Evolutionary conservation across 805 yeast genomes (phyloP).

Genomic region (Barnettozyma sucrosica): DNA sequence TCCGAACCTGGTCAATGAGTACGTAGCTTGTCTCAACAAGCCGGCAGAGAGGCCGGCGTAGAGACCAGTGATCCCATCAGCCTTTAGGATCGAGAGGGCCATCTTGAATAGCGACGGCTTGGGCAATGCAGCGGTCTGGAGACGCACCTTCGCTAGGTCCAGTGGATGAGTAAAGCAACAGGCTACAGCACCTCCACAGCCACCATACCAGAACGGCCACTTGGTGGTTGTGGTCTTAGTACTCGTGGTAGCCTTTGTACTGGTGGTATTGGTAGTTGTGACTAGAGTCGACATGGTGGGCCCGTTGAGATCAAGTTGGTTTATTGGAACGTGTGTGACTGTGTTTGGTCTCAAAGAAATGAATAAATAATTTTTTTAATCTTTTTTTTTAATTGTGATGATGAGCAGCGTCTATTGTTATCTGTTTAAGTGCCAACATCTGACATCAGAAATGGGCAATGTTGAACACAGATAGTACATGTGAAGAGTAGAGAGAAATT

Average conservation of each 20-base stretch:
- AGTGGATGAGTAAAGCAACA: constrained; percentile 73
- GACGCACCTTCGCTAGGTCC: constrained; percentile 80
- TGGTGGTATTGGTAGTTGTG: neutral
- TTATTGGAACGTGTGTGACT: neutral
- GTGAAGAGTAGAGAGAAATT: no score
- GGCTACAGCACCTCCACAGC: constrained; percentile 64
- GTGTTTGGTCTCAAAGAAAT: no score
- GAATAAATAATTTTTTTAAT: no score
- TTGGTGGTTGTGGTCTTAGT: constrained; percentile 18
- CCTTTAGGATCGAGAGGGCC: constrained; percentile 50
- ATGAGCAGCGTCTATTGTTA: no score
- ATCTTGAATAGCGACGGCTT: constrained; percentile 60
- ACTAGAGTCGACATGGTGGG: neutral
- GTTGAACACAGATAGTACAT: no score
- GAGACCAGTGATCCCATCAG: constrained; percentile 64
- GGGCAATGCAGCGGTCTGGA: constrained; percentile 69
- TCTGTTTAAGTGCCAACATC: no score
- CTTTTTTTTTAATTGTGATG: no score
- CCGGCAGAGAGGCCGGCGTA: constrained; percentile 83
- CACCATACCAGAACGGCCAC: constrained; percentile 58
- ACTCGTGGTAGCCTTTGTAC: neutral
- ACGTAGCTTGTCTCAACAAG: constrained; percentile 78
- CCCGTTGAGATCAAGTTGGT: neutral
- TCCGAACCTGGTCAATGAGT: constrained; percentile 82
- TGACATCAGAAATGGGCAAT: no score